phyloP scores from a whole-genome alignment of 2,329 filamentous ascomycete genomes.

The Aspergillus neotritici region DNA sequence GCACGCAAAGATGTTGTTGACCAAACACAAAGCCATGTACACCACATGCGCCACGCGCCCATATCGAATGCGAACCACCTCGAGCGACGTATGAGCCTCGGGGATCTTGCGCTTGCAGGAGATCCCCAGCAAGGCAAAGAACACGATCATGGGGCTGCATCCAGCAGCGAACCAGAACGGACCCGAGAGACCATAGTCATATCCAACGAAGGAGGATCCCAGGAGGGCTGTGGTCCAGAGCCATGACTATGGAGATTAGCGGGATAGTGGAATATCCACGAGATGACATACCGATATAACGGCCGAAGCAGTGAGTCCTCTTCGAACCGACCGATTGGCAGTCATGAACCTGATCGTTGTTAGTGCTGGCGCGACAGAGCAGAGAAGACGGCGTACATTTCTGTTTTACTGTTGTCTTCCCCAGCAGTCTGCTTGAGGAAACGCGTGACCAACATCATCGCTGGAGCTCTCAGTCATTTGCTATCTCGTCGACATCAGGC shows the following conservation, averaged over 20 bases:
- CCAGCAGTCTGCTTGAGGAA: constrained; percentile 46
- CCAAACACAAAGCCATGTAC: constrained; percentile 48
- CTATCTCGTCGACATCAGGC: too few species aligned
- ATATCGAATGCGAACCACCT: constrained; percentile 50
- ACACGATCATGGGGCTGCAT: constrained; percentile 52
- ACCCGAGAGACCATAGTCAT: constrained; percentile 50
- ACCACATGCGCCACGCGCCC: constrained; percentile 45
- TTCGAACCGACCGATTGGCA: constrained; percentile 48
- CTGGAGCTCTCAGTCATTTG: constrained; percentile 10
- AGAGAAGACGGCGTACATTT: constrained; percentile 36
- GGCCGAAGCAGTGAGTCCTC: constrained; percentile 49
- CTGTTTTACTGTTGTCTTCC: constrained; percentile 50
- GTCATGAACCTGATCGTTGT: constrained; percentile 44
- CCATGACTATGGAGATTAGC: constrained; percentile 38
- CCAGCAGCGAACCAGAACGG: constrained; percentile 56
- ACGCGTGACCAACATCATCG: constrained; percentile 45
- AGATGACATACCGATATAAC: constrained; percentile 42
- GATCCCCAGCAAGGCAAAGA: constrained; percentile 50
- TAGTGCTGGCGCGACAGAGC: background rate
- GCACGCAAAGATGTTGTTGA: constrained; percentile 52
- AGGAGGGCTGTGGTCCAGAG: constrained; percentile 51
- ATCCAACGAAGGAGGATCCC: constrained; percentile 48
- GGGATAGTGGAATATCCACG: too few species aligned
- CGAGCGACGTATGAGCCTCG: constrained; percentile 50
- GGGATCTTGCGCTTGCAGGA: constrained; percentile 50